phyloP scores from a whole-genome alignment of 306 rosid species.

The Crotalaria pallida region DNA sequence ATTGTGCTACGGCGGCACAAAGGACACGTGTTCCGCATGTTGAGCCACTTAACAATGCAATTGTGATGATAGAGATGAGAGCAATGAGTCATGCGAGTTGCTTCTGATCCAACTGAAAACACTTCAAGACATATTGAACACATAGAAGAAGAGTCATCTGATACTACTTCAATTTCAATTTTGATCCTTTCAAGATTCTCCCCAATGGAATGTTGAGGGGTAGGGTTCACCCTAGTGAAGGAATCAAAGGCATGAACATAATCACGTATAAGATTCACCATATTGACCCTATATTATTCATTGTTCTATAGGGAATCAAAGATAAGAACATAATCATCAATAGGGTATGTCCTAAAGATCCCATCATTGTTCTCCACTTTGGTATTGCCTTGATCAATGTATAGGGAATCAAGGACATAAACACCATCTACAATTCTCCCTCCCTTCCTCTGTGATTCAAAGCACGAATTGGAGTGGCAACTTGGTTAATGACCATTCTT shows the following conservation, averaged over 20 bases:
- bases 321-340: too few species aligned
- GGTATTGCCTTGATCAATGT: too few species aligned
- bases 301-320: too few species aligned
- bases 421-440: neutral
- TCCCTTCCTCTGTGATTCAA: neutral
- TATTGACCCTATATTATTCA: too few species aligned
- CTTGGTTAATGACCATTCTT: neutral
- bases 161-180: neutral
- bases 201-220: neutral
- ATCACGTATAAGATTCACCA: too few species aligned
- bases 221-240: neutral
- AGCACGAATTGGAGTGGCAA: neutral
- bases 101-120: neutral
- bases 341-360: too few species aligned
- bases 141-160: neutral
- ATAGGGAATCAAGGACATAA: neutral
- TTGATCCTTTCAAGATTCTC: neutral
- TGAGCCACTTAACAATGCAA: neutral
- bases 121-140: neutral
- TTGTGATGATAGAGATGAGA: neutral
- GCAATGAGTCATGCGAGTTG: neutral
- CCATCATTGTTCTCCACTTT: neutral
- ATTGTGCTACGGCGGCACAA: neutral
- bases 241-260: too few species aligned
- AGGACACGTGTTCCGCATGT: neutral